phyloP scores from a whole-genome alignment of 306 rosid genomes.

The Pachyrhizus erosus region DNA sequence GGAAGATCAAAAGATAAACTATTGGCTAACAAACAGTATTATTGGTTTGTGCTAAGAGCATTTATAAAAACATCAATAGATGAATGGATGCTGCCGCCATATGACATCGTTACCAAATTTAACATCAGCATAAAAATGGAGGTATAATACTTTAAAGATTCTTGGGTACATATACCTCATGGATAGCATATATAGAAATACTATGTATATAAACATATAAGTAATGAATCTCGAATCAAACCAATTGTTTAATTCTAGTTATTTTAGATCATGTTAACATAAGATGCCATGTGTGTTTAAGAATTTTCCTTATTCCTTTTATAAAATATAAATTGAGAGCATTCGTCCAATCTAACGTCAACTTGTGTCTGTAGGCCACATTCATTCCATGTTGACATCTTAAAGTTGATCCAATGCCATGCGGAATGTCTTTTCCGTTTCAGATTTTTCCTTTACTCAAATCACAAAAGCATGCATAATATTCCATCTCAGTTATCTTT shows the following conservation, averaged over 20 bases:
- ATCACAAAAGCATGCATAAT: not conserved
- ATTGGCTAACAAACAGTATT: not conserved
- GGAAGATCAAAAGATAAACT: not conserved
- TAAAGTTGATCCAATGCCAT: not conserved
- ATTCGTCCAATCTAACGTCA: slow-evolving; percentile 20
- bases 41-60: not conserved
- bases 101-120: not conserved
- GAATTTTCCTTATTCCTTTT: not conserved
- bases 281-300: slow-evolving; percentile 32
- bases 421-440: not conserved
- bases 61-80: slow-evolving; percentile 5
- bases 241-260: slow-evolving; percentile 4
- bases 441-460: not conserved
- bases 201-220: not conserved
- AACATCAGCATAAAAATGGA: not conserved
- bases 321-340: not conserved
- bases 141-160: slow-evolving; percentile 9
- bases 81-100: not conserved
- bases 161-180: slow-evolving; percentile 7
- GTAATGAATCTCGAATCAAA: slow-evolving; percentile 27
- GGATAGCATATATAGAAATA: not conserved
- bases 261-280: slow-evolving; percentile 13
- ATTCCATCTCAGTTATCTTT: not conserved
- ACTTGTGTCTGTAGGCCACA: not conserved
- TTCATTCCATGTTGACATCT: slow-evolving; percentile 15